These are phyloP conservation scores for Trifolium subterraneum DNA, from an alignment of 306 rosid genomes.

Conservation along the genomic window DNA sequence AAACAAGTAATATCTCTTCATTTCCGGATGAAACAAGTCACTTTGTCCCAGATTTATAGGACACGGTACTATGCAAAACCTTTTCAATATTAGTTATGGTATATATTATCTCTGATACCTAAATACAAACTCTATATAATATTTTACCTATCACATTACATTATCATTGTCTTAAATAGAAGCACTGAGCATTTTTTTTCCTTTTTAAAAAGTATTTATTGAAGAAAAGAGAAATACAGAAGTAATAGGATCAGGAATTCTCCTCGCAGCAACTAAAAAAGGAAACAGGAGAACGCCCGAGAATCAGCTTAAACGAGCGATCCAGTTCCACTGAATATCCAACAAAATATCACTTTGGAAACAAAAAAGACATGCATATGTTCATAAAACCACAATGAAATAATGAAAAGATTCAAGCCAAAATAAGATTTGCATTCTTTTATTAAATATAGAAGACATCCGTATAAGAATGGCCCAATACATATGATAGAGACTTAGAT, in stretches of 20 bases:
- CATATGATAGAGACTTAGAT: background rate
- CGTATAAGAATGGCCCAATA: slow-evolving; percentile 11
- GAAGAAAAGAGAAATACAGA: slow-evolving; percentile 25
- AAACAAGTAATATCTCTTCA: slow-evolving; percentile 19
- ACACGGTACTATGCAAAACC: slow-evolving; percentile 10
- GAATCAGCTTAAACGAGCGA: slow-evolving; percentile 13
- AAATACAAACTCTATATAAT: background rate
- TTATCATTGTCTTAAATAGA: background rate
- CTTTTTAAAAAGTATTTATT: background rate
- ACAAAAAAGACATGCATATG: slow-evolving; percentile 4
- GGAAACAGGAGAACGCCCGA: slow-evolving; percentile 9
- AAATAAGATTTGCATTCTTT: slow-evolving; percentile 7
- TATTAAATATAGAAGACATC: slow-evolving; percentile 6
- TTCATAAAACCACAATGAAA: slow-evolving; percentile 20
- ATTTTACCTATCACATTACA: slow-evolving; percentile 15
- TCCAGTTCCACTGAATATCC: background rate
- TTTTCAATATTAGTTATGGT: slow-evolving; percentile 21
- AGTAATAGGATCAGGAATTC: slow-evolving; percentile 24
- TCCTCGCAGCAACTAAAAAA: slow-evolving; percentile 7
- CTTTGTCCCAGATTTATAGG: slow-evolving; percentile 13
- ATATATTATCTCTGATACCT: slow-evolving; percentile 17
- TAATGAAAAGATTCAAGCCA: slow-evolving; percentile 1
- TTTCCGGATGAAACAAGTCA: slow-evolving; percentile 25
- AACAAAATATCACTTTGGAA: background rate
- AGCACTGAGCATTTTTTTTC: background rate